Evolutionary conservation across 768 basidiomycete species (phyloP).

Genomic region (Mycena indigotica): DNA sequence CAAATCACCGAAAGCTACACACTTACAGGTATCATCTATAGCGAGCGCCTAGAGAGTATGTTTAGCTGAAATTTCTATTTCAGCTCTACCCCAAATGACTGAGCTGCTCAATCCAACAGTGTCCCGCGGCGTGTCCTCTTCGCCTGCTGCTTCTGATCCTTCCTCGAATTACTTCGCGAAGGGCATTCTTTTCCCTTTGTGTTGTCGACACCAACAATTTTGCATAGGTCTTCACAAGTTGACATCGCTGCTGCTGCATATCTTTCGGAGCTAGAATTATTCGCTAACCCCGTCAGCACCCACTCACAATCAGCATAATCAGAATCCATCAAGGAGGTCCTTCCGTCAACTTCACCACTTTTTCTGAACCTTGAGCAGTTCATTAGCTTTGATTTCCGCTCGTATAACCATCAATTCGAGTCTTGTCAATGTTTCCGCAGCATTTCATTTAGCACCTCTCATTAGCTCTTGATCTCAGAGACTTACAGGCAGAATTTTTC

Average conservation of each 20-base stretch:
- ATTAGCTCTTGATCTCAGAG: constrained; percentile 68
- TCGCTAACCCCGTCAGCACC: constrained; percentile 77
- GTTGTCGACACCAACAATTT: not conserved
- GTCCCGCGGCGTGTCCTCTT: constrained; percentile 79
- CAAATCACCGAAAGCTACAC: constrained; percentile 55
- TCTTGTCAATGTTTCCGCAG: constrained; percentile 71
- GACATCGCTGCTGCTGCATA: constrained; percentile 86
- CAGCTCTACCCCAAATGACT: constrained; percentile 48
- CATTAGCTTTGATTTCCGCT: constrained; percentile 56
- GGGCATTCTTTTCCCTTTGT: constrained; percentile 42
- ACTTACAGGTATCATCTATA: constrained; percentile 48
- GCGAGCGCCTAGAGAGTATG: too few species aligned
- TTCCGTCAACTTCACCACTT: too few species aligned
- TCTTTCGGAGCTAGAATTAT: constrained; percentile 73
- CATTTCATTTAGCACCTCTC: constrained; percentile 70
- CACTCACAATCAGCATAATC: constrained; percentile 85
- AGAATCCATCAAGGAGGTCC: too few species aligned
- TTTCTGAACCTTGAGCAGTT: too few species aligned
- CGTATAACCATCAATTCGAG: constrained; percentile 75
- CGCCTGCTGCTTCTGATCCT: constrained; percentile 71
- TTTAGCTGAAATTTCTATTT: constrained; percentile 25
- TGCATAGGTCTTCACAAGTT: too few species aligned
- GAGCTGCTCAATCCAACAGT: constrained; percentile 80
- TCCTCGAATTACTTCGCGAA: constrained; percentile 79
- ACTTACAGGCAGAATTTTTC: constrained; percentile 65